phyloP scores from a whole-genome alignment of 106 monocot species.

The Xerophyta viscosa region DNA sequence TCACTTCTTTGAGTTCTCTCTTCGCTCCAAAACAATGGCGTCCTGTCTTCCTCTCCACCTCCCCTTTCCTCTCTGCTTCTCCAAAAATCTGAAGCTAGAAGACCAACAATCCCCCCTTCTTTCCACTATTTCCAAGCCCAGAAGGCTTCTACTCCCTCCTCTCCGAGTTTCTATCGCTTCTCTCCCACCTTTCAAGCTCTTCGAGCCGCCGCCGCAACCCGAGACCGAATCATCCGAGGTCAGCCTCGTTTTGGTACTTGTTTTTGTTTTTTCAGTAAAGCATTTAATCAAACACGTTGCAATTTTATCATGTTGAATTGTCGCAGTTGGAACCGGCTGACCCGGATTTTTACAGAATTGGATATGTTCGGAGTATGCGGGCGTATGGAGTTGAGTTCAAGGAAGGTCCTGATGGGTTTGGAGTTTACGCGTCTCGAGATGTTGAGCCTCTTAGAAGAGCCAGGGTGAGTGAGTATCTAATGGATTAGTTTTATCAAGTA shows the following conservation, averaged over 20 bases:
- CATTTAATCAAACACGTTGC: neutral
- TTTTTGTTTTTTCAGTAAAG: neutral
- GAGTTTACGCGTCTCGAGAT: constrained; percentile 71
- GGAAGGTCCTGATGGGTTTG: constrained; percentile 90
- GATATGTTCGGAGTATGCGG: constrained; percentile 65
- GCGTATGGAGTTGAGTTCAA: constrained; percentile 87
- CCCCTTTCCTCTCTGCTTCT: neutral
- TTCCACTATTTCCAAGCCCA: neutral
- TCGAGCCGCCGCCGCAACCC: constrained; percentile 25
- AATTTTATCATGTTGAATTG: neutral
- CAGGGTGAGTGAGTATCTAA: constrained; percentile 39
- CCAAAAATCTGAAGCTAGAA: neutral
- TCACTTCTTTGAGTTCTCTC: too few species aligned
- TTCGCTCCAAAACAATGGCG: too few species aligned
- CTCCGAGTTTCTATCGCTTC: neutral
- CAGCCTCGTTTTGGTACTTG: neutral
- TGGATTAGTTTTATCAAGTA: neutral
- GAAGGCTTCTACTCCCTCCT: neutral
- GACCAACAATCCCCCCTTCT: neutral
- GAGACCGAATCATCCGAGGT: constrained; percentile 23
- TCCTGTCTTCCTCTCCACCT: neutral
- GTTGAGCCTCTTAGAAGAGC: constrained; percentile 79
- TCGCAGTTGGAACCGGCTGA: constrained; percentile 70
- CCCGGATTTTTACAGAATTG: constrained; percentile 93
- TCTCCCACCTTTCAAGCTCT: constrained; percentile 25